Percentiles rank a stretch among this genome's conserved stretches.
These are phyloP conservation scores for Eucalyptus regnans DNA, from an alignment of 345 rosid species.

Conservation along the genomic window DNA sequence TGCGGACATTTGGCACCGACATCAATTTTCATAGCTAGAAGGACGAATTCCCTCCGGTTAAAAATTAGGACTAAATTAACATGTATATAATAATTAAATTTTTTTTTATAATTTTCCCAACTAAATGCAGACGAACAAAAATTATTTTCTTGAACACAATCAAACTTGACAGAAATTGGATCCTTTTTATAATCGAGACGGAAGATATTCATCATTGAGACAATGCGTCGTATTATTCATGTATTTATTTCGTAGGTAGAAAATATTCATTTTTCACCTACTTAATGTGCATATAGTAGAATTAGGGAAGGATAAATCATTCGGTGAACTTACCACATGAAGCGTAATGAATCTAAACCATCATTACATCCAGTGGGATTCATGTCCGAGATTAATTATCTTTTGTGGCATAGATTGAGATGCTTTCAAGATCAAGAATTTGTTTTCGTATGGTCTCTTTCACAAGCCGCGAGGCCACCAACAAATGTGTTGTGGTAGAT, in stretches of 20 bases:
- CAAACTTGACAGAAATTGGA: background rate
- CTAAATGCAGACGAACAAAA: background rate
- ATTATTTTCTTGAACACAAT: background rate
- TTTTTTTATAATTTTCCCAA: background rate
- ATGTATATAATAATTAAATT: background rate
- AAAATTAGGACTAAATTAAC: background rate
- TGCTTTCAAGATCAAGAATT: background rate
- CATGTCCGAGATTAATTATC: background rate
- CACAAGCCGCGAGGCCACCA: background rate
- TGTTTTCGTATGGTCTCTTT: background rate
- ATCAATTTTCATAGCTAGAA: background rate
- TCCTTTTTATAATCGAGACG: rapidly evolving
- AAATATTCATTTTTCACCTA: background rate
- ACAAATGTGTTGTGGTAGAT: background rate
- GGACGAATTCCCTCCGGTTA: background rate
- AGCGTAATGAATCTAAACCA: background rate
- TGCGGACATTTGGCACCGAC: background rate
- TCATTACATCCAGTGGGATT: rapidly evolving
- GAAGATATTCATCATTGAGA: background rate
- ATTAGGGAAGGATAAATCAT: background rate
- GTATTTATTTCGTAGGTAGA: background rate
- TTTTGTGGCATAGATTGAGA: background rate
- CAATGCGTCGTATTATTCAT: background rate
- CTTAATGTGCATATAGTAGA: background rate
- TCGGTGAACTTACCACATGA: background rate